Evolutionary conservation across 1,139 yeast genomes (phyloP).

Genomic region (Hansenula sp.): DNA sequence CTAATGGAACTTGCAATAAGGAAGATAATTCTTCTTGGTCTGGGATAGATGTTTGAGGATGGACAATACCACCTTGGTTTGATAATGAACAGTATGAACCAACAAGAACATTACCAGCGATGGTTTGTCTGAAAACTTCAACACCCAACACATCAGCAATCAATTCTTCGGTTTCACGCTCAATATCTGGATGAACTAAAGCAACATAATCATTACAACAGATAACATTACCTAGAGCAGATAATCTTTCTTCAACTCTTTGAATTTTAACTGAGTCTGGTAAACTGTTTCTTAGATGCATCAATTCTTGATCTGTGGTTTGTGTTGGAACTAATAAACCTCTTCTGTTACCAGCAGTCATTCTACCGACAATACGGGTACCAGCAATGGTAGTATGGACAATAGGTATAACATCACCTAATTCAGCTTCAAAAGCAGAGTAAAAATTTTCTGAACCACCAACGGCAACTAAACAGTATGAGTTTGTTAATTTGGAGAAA

Average conservation of each 20-base stretch:
- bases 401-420: constrained; percentile 94
- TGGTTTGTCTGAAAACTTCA: constrained; percentile 98
- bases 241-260: constrained; percentile 94
- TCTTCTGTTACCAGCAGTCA: constrained; percentile 98
- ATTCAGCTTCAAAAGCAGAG: constrained; percentile 94
- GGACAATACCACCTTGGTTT: constrained; percentile 97
- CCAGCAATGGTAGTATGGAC: constrained; percentile 98
- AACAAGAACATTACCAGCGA: constrained; percentile 95
- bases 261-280: constrained; percentile 97
- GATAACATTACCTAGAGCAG: constrained; percentile 96
- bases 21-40: constrained; percentile 98
- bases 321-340: constrained; percentile 96
- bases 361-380: constrained; percentile 94
- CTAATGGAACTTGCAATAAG: constrained; percentile 92
- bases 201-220: constrained; percentile 99
- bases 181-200: constrained; percentile 97
- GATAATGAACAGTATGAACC: constrained; percentile 95
- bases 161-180: constrained; percentile 97
- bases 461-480: constrained; percentile 93
- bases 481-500: constrained; percentile 92
- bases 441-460: constrained; percentile 98
- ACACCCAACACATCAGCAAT: constrained; percentile 99
- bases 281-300: constrained; percentile 93
- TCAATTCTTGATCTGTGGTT: constrained; percentile 98
- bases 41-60: constrained; percentile 94